phyloP scores from a whole-genome alignment of 176 grass and related monocot genomes.

The Musa itinerans region DNA sequence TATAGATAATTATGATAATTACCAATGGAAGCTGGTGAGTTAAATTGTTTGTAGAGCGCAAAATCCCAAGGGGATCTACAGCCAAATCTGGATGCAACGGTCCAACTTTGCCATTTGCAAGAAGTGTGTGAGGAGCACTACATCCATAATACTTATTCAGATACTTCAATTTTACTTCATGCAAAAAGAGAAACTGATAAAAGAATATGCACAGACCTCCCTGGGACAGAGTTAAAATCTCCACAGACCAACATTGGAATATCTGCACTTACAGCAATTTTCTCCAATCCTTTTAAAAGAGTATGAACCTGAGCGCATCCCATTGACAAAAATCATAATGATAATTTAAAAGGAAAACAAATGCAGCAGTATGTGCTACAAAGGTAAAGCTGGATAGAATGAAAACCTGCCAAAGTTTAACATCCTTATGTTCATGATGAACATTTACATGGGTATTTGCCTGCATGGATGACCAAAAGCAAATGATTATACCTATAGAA shows the following conservation, averaged over 20 bases:
- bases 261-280: constrained; percentile 96
- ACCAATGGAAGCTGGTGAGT: constrained; percentile 97
- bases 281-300: constrained; percentile 99
- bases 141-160: constrained; percentile 16
- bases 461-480: constrained; percentile 34
- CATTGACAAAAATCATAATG: constrained; percentile 1
- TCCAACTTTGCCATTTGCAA: constrained; percentile 89
- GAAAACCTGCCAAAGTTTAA: constrained; percentile 91
- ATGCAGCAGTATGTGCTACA: neutral
- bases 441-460: constrained; percentile 99
- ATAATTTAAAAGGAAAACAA: constrained; percentile 11
- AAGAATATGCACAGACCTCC: constrained; percentile 32
- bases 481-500: constrained; percentile 15
- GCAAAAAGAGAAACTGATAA: neutral
- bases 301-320: constrained; percentile 71
- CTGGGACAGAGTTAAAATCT: constrained; percentile 92
- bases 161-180: neutral
- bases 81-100: constrained; percentile 90
- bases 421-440: constrained; percentile 94
- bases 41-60: constrained; percentile 73
- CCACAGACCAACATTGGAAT: constrained; percentile 99
- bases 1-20: neutral
- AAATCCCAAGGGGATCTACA: constrained; percentile 80
- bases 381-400: constrained; percentile 15
- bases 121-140: constrained; percentile 87